Evolutionary conservation across 371 early-diverging fungal genomes (phyloP).

Genomic region (Homolaphlyctis polyrhiza): DNA sequence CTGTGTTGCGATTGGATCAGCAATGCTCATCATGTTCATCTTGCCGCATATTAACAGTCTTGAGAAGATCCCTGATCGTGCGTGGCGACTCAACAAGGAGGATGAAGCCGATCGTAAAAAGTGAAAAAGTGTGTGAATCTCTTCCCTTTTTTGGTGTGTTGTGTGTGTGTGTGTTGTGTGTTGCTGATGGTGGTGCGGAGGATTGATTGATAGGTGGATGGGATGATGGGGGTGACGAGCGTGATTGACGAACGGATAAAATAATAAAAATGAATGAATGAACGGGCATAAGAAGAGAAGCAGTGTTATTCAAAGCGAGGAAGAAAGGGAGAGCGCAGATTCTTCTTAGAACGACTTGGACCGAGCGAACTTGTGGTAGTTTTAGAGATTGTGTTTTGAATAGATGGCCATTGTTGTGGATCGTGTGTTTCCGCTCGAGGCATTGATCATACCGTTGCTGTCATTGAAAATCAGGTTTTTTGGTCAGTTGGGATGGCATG

Average conservation of each 20-base stretch:
- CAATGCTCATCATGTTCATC: slow-evolving; percentile 57
- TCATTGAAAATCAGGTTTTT: too few species aligned
- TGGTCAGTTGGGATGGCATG: too few species aligned
- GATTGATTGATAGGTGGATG: neutral
- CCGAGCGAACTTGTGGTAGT: too few species aligned
- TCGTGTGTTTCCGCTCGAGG: neutral
- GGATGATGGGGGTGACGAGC: neutral
- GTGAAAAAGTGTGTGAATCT: too few species aligned
- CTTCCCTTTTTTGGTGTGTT: too few species aligned
- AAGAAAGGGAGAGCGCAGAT: too few species aligned
- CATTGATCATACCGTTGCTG: neutral
- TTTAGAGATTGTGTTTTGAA: slow-evolving; percentile 8
- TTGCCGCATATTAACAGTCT: slow-evolving; percentile 62
- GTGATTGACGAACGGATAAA: neutral
- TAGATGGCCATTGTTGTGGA: slow-evolving; percentile 11
- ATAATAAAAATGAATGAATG: too few species aligned
- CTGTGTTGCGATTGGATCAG: slow-evolving; percentile 62
- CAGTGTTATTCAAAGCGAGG: too few species aligned
- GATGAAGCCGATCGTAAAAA: too few species aligned
- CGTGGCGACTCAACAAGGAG: slow-evolving; percentile 29
- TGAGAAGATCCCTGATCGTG: slow-evolving; percentile 42
- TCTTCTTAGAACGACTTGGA: too few species aligned
- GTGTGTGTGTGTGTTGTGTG: too few species aligned
- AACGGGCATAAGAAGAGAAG: too few species aligned
- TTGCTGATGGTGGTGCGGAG: neutral